Conservation (phyloP, 768 basidiomycete species). For the Serpula lacrymans region DNA sequence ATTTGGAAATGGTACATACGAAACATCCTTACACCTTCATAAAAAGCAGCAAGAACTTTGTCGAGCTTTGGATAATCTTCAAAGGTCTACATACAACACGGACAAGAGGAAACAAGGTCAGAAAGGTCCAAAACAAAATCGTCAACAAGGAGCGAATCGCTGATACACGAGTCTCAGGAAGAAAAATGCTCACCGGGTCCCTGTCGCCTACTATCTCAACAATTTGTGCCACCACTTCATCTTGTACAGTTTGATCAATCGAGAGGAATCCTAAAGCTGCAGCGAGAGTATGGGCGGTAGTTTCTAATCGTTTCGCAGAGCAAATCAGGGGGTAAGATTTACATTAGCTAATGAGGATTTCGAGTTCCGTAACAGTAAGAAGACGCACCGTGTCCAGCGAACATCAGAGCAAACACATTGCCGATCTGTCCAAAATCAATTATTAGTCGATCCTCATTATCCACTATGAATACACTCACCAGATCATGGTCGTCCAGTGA, state of each 20-base stretch:
- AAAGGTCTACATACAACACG: constrained; percentile 7
- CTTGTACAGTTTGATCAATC: constrained; percentile 25
- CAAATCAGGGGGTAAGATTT: too few relatives aligned
- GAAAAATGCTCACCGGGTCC: constrained; percentile 14
- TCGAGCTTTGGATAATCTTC: constrained; percentile 26
- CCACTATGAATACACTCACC: too few relatives aligned
- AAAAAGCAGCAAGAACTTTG: constrained; percentile 25
- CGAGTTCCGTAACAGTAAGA: not conserved
- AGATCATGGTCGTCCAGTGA: constrained; percentile 15
- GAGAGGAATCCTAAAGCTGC: constrained; percentile 31
- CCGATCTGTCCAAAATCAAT: constrained; percentile 38
- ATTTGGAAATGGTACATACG: constrained; percentile 26
- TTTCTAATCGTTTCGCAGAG: constrained; percentile 23
- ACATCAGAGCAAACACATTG: constrained; percentile 48
- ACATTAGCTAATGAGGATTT: not conserved
- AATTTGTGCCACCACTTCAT: constrained; percentile 30
- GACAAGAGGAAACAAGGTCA: too few relatives aligned
- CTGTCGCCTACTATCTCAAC: constrained; percentile 19
- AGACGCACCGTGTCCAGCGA: constrained; percentile 54
- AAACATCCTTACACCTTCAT: constrained; percentile 32
- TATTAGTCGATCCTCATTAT: too few relatives aligned
- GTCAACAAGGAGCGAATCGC: too few relatives aligned
- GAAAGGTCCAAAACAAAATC: too few relatives aligned
- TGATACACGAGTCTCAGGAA: too few relatives aligned
- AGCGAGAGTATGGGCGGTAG: constrained; percentile 29